phyloP scores from a whole-genome alignment of 140 eudicot species.

The Flaveria floridana region DNA sequence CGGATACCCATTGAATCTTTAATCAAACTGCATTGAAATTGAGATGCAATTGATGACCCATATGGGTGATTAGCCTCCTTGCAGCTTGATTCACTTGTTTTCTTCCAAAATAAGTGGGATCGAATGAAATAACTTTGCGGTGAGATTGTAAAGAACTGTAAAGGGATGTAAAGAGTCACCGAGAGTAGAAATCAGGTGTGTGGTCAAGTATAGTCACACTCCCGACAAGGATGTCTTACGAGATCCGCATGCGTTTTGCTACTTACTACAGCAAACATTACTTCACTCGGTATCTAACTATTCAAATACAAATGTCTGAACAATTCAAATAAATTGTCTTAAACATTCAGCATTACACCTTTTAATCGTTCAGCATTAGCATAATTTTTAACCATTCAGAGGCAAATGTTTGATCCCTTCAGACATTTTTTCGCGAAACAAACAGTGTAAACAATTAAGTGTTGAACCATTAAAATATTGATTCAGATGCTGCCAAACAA shows the following conservation, averaged over 20 bases:
- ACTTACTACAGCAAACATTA: neutral
- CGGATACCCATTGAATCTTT: conserved; percentile 22
- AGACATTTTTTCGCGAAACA: no score
- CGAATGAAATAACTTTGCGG: conserved; percentile 12
- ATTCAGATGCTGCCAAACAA: no score
- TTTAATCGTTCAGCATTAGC: no score
- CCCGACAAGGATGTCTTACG: conserved; percentile 34
- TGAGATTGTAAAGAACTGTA: neutral
- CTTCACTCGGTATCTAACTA: neutral
- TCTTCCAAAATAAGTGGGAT: conserved; percentile 15
- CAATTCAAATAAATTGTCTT: no score
- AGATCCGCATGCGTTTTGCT: conserved; percentile 21
- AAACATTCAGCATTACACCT: no score
- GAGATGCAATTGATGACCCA: conserved; percentile 19
- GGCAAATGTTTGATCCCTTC: no score
- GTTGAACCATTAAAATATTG: no score
- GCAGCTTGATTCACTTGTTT: conserved; percentile 28
- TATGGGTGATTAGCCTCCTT: neutral
- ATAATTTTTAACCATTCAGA: no score
- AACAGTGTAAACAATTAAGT: no score
- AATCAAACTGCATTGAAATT: conserved; percentile 19
- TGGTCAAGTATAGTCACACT: conserved; percentile 13
- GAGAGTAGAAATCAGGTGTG: conserved; percentile 13
- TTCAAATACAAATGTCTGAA: no score
- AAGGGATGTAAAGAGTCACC: conserved; percentile 7